Evolutionary conservation across 768 basidiomycete species (phyloP), one percentile per base, ranked within the genome.

Genomic region (Hericium coralloides): DNA sequence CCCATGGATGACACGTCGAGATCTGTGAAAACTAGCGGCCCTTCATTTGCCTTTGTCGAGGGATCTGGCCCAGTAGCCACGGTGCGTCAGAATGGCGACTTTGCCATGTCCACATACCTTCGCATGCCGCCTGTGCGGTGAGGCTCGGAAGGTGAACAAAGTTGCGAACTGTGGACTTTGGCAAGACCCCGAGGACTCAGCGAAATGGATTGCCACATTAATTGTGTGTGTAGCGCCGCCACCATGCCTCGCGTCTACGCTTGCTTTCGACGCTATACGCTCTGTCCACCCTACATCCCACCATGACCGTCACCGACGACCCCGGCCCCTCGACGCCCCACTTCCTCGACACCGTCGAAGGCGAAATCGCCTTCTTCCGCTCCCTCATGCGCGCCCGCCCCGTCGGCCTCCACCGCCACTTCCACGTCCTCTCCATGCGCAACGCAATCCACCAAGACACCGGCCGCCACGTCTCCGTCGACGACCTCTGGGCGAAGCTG

Each of bases 361-460:
- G 92, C 41, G 92, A 94, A 69, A 89, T 92, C 49, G 78, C 87
- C 9, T 87, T 94, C 71, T 92, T 93, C 67, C 81, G 87, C 52
- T 86, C 88, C 7, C 74, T 92, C 53, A 89, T 88, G 79, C 83
- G 83, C 48, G 80, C 89, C 17, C 78, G 92, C 55, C 92, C 92
- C 0, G 81, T 93, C 55, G 92, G 92, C 47, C 82, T 87, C 36
- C 86, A 93, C 69, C 83, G 83, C 26, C 81, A 90, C 72, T 92
- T 92, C 71, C 87, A 92, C 66, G 74, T 88, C 67, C 74, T 94
- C 56, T 79, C 82, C 58, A 85, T 94, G 51, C 83, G 84, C 57
- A 84, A 80, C 63, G 74, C 79, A 49, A 89, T 94, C 59, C 72
- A 78, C 64, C 81, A 81, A 66, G 86, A 90, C 64, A 89, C 88